Conservation (phyloP, 805 yeast species). For the Lipomyces orientalis region DNA sequence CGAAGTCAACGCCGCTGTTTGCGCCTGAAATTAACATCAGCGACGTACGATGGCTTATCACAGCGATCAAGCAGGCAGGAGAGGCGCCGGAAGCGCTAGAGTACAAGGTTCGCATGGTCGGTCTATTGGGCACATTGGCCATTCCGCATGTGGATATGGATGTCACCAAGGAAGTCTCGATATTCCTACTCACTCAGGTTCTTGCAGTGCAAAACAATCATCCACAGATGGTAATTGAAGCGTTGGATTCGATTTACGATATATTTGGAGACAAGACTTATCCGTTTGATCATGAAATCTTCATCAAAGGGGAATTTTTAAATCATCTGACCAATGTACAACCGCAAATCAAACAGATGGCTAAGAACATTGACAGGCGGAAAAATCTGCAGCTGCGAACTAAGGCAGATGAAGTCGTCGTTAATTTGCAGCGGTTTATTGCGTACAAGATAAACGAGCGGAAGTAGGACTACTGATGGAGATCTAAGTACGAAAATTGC, state of each 20-base stretch:
- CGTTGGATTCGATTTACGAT: conserved; percentile 72
- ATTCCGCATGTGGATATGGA: conserved; percentile 53
- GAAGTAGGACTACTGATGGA: background rate
- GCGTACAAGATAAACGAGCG: conserved; percentile 67
- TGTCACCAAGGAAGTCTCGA: conserved; percentile 53
- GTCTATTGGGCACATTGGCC: conserved; percentile 60
- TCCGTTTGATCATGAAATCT: conserved; percentile 71
- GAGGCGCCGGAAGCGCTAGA: conserved; percentile 43
- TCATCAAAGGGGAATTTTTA: conserved; percentile 60
- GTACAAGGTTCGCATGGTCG: conserved; percentile 53
- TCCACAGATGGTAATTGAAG: conserved; percentile 58
- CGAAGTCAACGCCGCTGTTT: conserved; percentile 44
- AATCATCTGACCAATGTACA: conserved; percentile 51
- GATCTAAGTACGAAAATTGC: background rate
- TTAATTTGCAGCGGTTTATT: conserved; percentile 75
- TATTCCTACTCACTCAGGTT: conserved; percentile 51
- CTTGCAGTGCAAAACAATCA: conserved; percentile 42
- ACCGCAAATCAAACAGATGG: conserved; percentile 57
- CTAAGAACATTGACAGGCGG: conserved; percentile 72
- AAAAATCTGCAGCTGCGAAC: conserved; percentile 61
- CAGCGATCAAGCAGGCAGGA: conserved; percentile 4
- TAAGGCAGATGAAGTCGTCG: conserved; percentile 68
- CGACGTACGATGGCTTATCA: conserved; percentile 19
- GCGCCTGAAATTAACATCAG: conserved; percentile 39
- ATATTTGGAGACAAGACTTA: conserved; percentile 75